These are phyloP conservation scores for barley (Hordeum vulgare) DNA, from an alignment of 176 grass and related monocot species.

Conservation along the genomic window MorexV3_pseudomolecules_assembly NC_058522.1:435126489-435126988, in stretches of 20 bases:
- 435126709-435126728: too few relatives aligned
- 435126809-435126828: background rate
- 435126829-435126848: background rate
- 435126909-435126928: background rate
- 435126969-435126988: background rate
- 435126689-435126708: too few relatives aligned
- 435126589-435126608: background rate
- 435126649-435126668: too few relatives aligned
- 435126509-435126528: too few relatives aligned
- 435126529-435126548: too few relatives aligned
- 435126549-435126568: background rate
- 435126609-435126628: background rate
- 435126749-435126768: background rate
- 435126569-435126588: background rate
- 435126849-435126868: background rate
- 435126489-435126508: too few relatives aligned
- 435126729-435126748: too few relatives aligned
- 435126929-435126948: background rate
- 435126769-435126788: background rate
- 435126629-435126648: too few relatives aligned
- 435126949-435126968: background rate
- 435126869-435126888: background rate
- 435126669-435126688: too few relatives aligned
- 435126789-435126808: background rate
- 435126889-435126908: background rate